phyloP scores from a whole-genome alignment of 208 protist genomes.

The Trichomonas tenax region DNA sequence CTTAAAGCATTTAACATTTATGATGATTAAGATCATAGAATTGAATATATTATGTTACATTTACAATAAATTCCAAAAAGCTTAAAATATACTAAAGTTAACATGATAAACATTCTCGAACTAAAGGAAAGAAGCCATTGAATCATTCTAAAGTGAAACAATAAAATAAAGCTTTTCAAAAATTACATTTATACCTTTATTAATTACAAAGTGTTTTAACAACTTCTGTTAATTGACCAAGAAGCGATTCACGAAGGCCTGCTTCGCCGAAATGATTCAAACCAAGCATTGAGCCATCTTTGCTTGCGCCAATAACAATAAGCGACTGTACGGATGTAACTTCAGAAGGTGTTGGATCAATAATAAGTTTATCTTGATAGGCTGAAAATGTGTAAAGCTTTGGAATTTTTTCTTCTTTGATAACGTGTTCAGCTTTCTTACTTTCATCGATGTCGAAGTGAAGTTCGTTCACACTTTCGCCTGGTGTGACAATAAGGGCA shows the following conservation, averaged over 20 bases:
- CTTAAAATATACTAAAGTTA: no score
- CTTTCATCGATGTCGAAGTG: slow-evolving; percentile 19
- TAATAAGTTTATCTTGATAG: background rate
- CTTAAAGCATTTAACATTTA: no score
- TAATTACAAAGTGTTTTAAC: background rate
- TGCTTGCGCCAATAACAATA: background rate
- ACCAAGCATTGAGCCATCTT: background rate
- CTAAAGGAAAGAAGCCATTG: no score
- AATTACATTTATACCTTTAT: background rate
- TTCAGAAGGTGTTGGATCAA: background rate
- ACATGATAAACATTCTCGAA: no score
- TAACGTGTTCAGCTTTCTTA: background rate
- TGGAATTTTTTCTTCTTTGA: background rate
- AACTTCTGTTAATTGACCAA: background rate
- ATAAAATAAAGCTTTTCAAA: no score
- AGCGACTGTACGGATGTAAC: background rate
- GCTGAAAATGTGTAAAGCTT: background rate
- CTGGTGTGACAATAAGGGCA: background rate
- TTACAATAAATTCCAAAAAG: no score
- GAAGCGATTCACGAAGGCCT: background rate
- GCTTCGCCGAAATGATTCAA: background rate
- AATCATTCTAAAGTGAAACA: no score
- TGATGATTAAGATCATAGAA: no score
- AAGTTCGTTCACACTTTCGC: background rate
- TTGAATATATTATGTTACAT: no score